Base-by-base conservation (phyloP, 768 basidiomycete genomes). In the Hydnomerulius pinastri region DNA sequence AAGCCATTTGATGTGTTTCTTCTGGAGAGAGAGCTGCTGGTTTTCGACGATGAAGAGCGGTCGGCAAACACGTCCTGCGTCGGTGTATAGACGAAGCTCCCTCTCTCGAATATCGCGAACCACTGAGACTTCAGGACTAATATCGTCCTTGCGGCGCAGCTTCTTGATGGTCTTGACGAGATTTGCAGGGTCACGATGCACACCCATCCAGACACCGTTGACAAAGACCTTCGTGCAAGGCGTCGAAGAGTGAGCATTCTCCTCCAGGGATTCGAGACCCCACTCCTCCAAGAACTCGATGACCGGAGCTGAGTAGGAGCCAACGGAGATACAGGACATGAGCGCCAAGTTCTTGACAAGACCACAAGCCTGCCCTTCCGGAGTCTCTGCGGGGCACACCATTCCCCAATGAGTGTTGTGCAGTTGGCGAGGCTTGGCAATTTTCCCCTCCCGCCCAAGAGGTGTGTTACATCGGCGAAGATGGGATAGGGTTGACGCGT, bases 371-470 rank as follows among this genome's bases (percentile, higher is more conserved):
- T 98, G 97, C 39, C 97, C 97, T 83, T 99, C 97, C 1, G 97
- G 97, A 4, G 97, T 99, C 70, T 99, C 97, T 32, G 97, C 97
- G 36, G 97, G 97, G 65, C 97, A 99, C 17, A 99, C 97, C 97
- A 99, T 98, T 30, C 97, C 97, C 97, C 97, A 99, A 62, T 99
- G 97, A 1, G 97, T 98, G 63, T 99, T 99, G 70, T 99, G 97
- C 48, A 99, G 76, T 62, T 99, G 97, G 61, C 97, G 97, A 49
- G 97, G 97, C 68, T 98, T 98, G 39, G 97, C 97, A 52, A 98
- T 98, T 74, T 99, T 99, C 49, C 95, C 95, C 69, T 98, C 97
- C 51, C 97, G 88, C 48, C 97, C 97, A 42, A 99, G 83, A 2
- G 97, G 97, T 0, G 97, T 98, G 68, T 99, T 99, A 66, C 92